Percentiles rank a stretch among this genome's conserved stretches.
Evolutionary conservation across 768 basidiomycete species (phyloP).

Genomic region (Lactarius quietus): DNA sequence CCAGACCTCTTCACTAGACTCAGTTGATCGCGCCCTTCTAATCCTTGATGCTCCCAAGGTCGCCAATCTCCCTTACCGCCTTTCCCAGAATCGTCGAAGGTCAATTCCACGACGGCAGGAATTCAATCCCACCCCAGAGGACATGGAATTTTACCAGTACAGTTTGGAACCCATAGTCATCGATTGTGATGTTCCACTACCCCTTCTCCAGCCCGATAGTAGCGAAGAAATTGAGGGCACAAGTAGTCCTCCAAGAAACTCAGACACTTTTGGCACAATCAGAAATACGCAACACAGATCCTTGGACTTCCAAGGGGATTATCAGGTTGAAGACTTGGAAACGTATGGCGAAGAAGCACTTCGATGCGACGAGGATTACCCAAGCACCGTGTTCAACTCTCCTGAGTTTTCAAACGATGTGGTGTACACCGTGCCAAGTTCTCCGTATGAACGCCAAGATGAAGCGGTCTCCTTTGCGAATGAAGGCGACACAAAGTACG

Average conservation of each 20-base stretch:
- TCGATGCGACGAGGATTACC: background rate
- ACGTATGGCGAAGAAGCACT: background rate
- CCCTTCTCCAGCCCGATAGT: background rate
- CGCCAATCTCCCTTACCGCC: background rate
- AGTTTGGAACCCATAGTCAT: slow-evolving; percentile 4
- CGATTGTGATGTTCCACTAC: background rate
- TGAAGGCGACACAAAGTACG: slow-evolving; percentile 2
- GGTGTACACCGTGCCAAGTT: background rate
- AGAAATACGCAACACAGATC: background rate
- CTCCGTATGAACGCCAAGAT: slow-evolving; percentile 4
- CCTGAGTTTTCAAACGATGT: slow-evolving; percentile 2
- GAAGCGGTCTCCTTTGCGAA: background rate
- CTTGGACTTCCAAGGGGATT: background rate
- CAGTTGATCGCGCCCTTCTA: slow-evolving; percentile 10
- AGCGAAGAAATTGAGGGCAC: background rate
- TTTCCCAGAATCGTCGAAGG: slow-evolving; percentile 12
- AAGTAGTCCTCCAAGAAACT: background rate
- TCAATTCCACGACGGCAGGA: background rate
- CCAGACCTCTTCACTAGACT: slow-evolving; percentile 16
- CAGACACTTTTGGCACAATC: background rate
- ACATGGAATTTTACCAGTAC: slow-evolving; percentile 5
- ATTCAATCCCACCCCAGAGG: background rate
- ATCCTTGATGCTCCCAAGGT: background rate
- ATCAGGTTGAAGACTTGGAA: background rate
- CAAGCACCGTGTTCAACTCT: background rate